phyloP scores from a whole-genome alignment of 768 basidiomycete genomes.

The Agaricus subrufescens region DNA sequence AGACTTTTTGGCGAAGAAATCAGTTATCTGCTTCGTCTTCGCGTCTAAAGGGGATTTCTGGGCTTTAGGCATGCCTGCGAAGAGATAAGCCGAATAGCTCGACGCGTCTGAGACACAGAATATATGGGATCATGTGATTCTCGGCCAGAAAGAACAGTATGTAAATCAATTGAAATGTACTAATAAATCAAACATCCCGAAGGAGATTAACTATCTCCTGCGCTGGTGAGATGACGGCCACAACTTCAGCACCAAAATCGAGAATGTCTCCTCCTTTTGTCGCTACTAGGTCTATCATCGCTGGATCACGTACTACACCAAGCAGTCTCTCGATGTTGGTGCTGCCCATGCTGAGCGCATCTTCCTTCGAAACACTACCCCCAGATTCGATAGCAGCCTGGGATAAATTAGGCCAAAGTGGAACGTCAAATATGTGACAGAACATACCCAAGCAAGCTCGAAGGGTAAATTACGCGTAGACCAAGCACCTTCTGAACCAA shows the following conservation, averaged over 20 bases:
- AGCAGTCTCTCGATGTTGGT: constrained; percentile 38
- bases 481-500: constrained; percentile 64
- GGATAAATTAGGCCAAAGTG: background rate
- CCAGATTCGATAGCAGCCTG: constrained; percentile 43
- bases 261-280: constrained; percentile 49
- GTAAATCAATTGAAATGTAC: too few species aligned
- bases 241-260: constrained; percentile 41
- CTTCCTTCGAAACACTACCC: constrained; percentile 31
- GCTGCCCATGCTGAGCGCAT: constrained; percentile 44
- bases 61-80: constrained; percentile 4
- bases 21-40: constrained; percentile 7
- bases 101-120: constrained; percentile 4
- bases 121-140: constrained; percentile 3
- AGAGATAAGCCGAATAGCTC: background rate
- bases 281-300: constrained; percentile 52
- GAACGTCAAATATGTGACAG: background rate
- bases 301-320: constrained; percentile 28
- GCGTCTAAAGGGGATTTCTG: constrained; percentile 3
- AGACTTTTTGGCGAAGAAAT: constrained; percentile 7
- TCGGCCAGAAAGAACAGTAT: too few species aligned
- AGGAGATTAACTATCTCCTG: constrained; percentile 34
- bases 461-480: constrained; percentile 72
- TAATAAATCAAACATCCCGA: background rate
- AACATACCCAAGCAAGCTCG: constrained; percentile 74
- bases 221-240: constrained; percentile 48